These are phyloP conservation scores for Backusella westeae DNA, from an alignment of 192 early-diverging fungal genomes.

Conservation along the genomic window DNA sequence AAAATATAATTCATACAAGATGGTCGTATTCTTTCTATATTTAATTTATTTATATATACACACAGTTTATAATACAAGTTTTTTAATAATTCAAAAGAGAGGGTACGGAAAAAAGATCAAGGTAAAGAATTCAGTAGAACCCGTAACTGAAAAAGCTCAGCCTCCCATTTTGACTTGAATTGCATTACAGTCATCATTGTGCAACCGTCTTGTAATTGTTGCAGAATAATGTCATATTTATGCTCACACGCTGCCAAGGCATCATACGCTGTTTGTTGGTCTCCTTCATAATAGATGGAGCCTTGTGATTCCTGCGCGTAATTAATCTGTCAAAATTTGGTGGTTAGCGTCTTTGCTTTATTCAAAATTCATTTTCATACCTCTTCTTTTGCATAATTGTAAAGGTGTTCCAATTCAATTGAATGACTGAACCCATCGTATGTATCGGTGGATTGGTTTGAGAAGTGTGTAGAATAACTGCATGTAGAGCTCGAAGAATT, in stretches of 20 bases:
- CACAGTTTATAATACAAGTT: no score
- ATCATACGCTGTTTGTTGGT: constrained; percentile 11
- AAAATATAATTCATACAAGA: no score
- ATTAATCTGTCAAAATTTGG: neutral
- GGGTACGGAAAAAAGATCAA: no score
- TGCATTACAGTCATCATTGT: neutral
- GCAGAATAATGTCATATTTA: neutral
- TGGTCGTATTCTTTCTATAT: no score
- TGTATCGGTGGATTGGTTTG: neutral
- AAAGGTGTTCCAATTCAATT: constrained; percentile 3
- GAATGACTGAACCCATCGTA: neutral
- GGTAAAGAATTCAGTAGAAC: neutral
- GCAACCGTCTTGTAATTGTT: neutral
- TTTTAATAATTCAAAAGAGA: no score
- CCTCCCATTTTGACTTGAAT: neutral
- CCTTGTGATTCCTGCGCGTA: constrained; percentile 23
- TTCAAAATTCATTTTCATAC: neutral
- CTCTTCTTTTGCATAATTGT: constrained; percentile 10
- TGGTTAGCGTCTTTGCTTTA: neutral
- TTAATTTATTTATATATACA: no score
- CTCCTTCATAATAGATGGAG: constrained; percentile 20
- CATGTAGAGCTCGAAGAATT: neutral
- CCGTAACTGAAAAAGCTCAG: neutral
- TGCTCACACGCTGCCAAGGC: neutral
- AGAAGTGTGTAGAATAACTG: neutral